Percentiles rank a stretch among this genome's conserved stretches.
Conservation (phyloP, 345 rosid species). For the Syzygium aromaticum region DNA sequence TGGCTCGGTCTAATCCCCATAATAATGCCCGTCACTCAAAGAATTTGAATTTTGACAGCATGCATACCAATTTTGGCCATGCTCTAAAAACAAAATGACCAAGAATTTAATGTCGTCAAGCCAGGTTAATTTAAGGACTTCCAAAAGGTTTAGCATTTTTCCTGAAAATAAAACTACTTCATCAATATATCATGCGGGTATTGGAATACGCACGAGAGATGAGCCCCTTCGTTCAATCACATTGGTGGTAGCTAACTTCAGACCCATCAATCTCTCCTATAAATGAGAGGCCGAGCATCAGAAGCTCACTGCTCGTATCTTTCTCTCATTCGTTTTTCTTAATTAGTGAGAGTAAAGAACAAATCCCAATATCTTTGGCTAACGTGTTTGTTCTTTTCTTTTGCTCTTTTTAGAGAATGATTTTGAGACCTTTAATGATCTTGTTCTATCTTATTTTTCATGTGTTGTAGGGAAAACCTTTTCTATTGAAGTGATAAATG, state of each 20-base stretch:
- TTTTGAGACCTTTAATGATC: background rate
- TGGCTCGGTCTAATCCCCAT: background rate
- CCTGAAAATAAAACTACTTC: background rate
- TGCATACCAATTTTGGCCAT: background rate
- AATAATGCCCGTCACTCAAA: background rate
- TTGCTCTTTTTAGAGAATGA: background rate
- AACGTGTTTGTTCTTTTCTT: background rate
- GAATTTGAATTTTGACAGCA: background rate
- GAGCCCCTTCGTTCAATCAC: background rate
- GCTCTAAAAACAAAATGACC: background rate
- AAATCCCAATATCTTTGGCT: background rate
- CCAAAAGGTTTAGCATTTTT: background rate
- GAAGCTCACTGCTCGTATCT: background rate
- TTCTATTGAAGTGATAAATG: background rate
- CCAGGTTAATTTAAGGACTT: background rate
- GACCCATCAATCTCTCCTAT: background rate
- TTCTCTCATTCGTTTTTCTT: background rate
- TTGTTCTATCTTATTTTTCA: background rate
- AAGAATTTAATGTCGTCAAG: background rate
- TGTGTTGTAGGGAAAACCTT: background rate
- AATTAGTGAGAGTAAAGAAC: background rate
- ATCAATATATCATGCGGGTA: background rate
- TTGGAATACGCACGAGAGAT: background rate
- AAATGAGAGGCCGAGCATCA: background rate
- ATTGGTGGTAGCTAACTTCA: background rate